Evolutionary conservation across 2,329 filamentous ascomycete species (phyloP).

Genomic region (Diaporthe batatas): DNA sequence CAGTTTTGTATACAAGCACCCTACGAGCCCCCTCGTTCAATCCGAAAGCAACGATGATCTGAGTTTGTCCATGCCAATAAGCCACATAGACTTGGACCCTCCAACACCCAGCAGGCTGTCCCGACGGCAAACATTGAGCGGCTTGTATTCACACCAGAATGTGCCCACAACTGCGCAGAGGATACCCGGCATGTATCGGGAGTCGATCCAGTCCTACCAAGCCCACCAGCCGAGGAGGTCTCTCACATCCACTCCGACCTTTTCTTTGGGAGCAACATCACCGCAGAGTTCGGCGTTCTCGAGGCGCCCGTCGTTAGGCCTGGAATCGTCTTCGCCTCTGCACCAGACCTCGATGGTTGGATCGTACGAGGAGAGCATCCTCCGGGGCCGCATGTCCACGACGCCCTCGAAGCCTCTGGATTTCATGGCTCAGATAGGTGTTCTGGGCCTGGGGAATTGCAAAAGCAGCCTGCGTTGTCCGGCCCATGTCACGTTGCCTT

Average conservation of each 20-base stretch:
- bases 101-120: conserved; percentile 53
- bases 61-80: conserved; percentile 69
- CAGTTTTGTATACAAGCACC: conserved; percentile 86
- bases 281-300: conserved; percentile 66
- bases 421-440: conserved; percentile 95
- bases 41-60: conserved; percentile 87
- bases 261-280: conserved; percentile 56
- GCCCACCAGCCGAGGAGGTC: conserved; percentile 84
- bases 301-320: conserved; percentile 77
- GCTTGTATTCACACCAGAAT: conserved; percentile 21
- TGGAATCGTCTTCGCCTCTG: conserved; percentile 78
- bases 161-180: conserved; percentile 45
- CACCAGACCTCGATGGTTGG: conserved; percentile 97
- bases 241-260: conserved; percentile 70
- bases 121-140: conserved; percentile 79
- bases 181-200: conserved; percentile 65
- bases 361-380: conserved; percentile 96
- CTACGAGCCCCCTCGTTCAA: conserved; percentile 92
- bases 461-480: conserved; percentile 88
- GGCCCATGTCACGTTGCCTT: conserved; percentile 88
- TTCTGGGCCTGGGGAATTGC: conserved; percentile 89
- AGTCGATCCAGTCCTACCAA: conserved; percentile 76
- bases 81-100: conserved; percentile 63
- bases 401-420: conserved; percentile 92
- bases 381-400: conserved; percentile 96